Evolutionary conservation across 805 yeast genomes (phyloP), one percentile per base, ranked within the genome.

Genomic region (Grigorovia transvaalensis): DNA sequence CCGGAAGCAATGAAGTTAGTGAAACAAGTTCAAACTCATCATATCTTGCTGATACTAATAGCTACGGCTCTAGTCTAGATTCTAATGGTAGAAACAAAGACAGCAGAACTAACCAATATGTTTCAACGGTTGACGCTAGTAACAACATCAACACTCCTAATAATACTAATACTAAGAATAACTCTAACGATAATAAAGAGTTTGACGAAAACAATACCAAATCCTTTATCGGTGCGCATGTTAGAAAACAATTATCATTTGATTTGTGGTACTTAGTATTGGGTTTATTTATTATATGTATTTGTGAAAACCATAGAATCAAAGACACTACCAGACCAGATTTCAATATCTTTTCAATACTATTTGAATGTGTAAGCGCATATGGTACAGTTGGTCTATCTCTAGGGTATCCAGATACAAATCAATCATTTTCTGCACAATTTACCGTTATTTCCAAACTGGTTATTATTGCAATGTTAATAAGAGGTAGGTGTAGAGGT

Each of bases 351-450:
- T 91, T 91, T 66, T 72, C 78, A 4, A 73, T 87, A 2, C 69
- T 93, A 60, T 93, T 91, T 69, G 99, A 93, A 63, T 81, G 89
- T 54, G 86, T 88, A 6, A 84, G 95, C 57, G 98, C 98, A 0
- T 95, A 93, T 68, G 97, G 98, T 66, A 90, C 96, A 0, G 98
- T 91, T 48, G 99, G 99, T 0, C 69, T 93, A 54, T 86, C 96
- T 4, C 67, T 89, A 51, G 99, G 99, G 0, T 89, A 82, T 57
- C 86, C 95, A 0, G 71, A 71, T 46, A 71, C 78, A 2, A 72
- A 77, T 54, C 74, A 88, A 8, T 87, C 97, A 1, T 79, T 93
- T 47, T 76, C 84, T 17, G 88, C 80, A 0, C 79, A 84, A 62
- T 88, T 91, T 64, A 77, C 78, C 19, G 75, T 76, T 0, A 60